Evolutionary conservation across 352 stramenopile genomes (phyloP).

Genomic region (Pythium chondricola): DNA sequence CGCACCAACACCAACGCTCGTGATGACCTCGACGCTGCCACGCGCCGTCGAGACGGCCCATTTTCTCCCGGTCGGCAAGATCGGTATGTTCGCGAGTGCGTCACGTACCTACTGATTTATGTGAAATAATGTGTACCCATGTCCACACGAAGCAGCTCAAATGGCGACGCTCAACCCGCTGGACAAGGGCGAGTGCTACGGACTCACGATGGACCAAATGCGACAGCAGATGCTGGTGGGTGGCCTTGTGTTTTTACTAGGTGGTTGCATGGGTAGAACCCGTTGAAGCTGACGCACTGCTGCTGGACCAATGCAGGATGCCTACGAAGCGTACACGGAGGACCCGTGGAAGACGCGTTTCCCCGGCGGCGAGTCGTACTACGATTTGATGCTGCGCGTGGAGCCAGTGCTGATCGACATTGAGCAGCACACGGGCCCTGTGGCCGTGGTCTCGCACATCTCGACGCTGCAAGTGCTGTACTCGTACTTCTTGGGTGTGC

Average conservation of each 20-base stretch:
- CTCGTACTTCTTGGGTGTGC: slow-evolving; percentile 79
- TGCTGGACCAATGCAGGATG: slow-evolving; percentile 25
- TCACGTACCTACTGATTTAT: not conserved
- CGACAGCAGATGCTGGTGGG: slow-evolving; percentile 56
- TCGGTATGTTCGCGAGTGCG: slow-evolving; percentile 26
- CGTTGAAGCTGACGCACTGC: too few species aligned
- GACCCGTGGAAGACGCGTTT: slow-evolving; percentile 81
- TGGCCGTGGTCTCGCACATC: slow-evolving; percentile 83
- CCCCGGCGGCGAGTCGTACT: slow-evolving; percentile 90
- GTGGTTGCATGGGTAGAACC: too few species aligned
- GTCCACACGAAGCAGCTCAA: slow-evolving; percentile 36
- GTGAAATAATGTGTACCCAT: not conserved
- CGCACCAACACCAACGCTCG: slow-evolving; percentile 39
- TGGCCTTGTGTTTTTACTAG: too few species aligned
- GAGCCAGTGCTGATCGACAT: slow-evolving; percentile 92
- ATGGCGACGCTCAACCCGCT: slow-evolving; percentile 77
- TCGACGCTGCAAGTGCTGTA: slow-evolving; percentile 84
- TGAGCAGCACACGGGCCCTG: slow-evolving; percentile 79
- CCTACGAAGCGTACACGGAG: slow-evolving; percentile 53
- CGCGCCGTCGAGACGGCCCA: slow-evolving; percentile 70
- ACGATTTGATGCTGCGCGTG: slow-evolving; percentile 90
- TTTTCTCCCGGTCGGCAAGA: slow-evolving; percentile 36
- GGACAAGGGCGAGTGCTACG: slow-evolving; percentile 84
- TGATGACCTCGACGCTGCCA: slow-evolving; percentile 78
- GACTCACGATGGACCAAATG: slow-evolving; percentile 81